Evolutionary conservation across 2,329 filamentous ascomycete species (phyloP).

Genomic region (Xylaria sp.): DNA sequence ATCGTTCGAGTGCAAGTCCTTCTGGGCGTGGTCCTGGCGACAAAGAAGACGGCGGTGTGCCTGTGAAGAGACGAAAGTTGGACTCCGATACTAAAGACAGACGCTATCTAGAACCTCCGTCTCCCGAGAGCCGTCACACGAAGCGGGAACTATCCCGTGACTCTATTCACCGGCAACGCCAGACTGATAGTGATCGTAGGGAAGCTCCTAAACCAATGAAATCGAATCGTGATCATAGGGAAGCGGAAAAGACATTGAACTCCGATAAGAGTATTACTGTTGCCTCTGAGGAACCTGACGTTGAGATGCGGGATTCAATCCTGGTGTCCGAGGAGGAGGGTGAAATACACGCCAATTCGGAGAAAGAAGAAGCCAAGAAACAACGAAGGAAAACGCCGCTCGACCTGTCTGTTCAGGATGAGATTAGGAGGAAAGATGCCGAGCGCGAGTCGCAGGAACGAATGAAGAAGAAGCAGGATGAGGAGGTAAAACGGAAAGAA

Average conservation of each 20-base stretch:
- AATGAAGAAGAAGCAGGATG: conserved; percentile 46
- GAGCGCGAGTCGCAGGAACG: conserved; percentile 45
- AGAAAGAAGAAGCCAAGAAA: conserved; percentile 53
- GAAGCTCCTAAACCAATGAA: conserved; percentile 54
- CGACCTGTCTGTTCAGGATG: conserved; percentile 38
- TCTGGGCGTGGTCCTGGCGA: conserved; percentile 63
- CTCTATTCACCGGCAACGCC: conserved; percentile 49
- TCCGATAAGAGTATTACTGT: conserved; percentile 66
- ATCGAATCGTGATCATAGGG: conserved; percentile 55
- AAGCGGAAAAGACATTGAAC: conserved; percentile 54
- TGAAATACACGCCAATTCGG: conserved; percentile 50
- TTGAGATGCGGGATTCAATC: conserved; percentile 65
- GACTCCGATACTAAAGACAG: conserved; percentile 65
- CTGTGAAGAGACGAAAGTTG: conserved; percentile 67
- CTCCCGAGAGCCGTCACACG: conserved; percentile 59
- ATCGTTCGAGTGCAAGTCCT: conserved; percentile 69
- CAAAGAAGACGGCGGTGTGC: conserved; percentile 63
- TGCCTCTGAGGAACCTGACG: conserved; percentile 66
- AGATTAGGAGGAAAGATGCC: conserved; percentile 49
- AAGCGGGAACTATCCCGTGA: conserved; percentile 59
- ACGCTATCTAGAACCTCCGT: conserved; percentile 56
- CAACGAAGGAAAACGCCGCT: conserved; percentile 49
- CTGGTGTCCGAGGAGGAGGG: conserved; percentile 47
- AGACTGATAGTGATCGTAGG: conserved; percentile 54
- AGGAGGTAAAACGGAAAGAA: conserved; percentile 48